Base-by-base conservation (phyloP, 2,329 filamentous ascomycete species). In the Fusarium sp. region DNA sequence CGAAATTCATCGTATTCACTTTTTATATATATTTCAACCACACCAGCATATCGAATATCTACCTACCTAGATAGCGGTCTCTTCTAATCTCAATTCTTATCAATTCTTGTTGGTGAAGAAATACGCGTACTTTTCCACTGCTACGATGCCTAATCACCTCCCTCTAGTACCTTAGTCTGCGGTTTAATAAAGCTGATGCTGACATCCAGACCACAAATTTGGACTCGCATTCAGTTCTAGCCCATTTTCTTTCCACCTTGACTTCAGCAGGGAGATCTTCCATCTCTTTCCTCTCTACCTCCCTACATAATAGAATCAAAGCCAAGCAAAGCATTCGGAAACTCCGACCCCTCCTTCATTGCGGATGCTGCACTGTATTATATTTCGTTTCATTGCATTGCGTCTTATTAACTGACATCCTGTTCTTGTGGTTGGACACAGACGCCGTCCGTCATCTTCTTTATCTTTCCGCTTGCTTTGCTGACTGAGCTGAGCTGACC, bases 131-230 rank as follows among this genome's bases (percentile, higher is more conserved):
- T 49, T 63, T 53, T 42, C 47, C 24, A 20, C 61, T 42, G 34
- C 49, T 59, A 32, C 42, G 43, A 40, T 54, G 64, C 51, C 38
- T 42, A 52, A 44, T 43, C 42, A 38, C 42, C 14, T 30, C 32
- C 22, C 55, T 52, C 25, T 15, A 59, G 59, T 42, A 59, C 29
- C 27, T 45, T 22, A n/a, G 24, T 22, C 30, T 42, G 32, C 60
- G 59, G 54, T 66, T 57, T 70, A 62, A 66, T 72, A 72, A 71
- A 69, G 68, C 68, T 71, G 68, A 66, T 64, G 68, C 68, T 71
- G 68, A 72, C 68, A 60, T 62, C 47, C 53, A 60, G 34, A 62
- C 47, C 53, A 66, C 34, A 60, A 59, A 46, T 52, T 52, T 25
- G 18, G 32, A 27, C 18, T 59, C 64, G 45, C 51, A 40, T 58